Conservation (phyloP, 345 rosid species). For the Carallia pectinifolia region DNA sequence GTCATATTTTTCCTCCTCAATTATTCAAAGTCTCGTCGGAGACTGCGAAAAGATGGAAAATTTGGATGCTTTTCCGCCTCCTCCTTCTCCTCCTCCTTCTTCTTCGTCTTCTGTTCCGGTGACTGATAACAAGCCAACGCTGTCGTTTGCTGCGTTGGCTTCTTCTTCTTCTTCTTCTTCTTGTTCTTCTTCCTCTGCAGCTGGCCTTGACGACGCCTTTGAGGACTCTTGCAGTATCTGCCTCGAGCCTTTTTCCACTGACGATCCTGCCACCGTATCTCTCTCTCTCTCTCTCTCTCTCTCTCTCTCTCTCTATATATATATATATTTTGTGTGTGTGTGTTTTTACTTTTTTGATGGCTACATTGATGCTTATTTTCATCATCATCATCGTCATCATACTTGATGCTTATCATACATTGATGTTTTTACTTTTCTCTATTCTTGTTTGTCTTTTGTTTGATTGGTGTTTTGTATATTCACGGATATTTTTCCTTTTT, state of each 20-base stretch:
- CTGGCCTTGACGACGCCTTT: conserved; percentile 31
- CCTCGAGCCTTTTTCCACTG: conserved; percentile 59
- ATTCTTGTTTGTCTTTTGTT: too few species aligned
- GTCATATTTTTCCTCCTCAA: not conserved
- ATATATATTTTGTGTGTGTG: not conserved
- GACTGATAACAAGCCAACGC: conserved; percentile 19
- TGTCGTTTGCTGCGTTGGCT: conserved; percentile 19
- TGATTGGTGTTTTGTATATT: too few species aligned
- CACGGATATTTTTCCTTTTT: too few species aligned
- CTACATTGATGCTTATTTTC: too few species aligned
- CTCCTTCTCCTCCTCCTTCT: conserved; percentile 10
- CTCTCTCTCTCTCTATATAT: not conserved
- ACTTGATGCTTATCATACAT: too few species aligned
- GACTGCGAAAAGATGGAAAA: not conserved
- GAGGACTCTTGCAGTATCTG: conserved; percentile 85
- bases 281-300: not conserved
- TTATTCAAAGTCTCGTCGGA: not conserved
- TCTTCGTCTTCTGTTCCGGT: conserved; percentile 16
- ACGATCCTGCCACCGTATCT: conserved; percentile 61
- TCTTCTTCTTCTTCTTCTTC: too few species aligned
- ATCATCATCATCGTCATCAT: too few species aligned
- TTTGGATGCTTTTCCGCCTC: not conserved
- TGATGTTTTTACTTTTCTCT: too few species aligned
- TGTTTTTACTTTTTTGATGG: not conserved
- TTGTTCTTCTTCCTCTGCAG: conserved; percentile 12